phyloP scores from a whole-genome alignment of 768 basidiomycete species.

The Kwoniella mangroviensis region DNA sequence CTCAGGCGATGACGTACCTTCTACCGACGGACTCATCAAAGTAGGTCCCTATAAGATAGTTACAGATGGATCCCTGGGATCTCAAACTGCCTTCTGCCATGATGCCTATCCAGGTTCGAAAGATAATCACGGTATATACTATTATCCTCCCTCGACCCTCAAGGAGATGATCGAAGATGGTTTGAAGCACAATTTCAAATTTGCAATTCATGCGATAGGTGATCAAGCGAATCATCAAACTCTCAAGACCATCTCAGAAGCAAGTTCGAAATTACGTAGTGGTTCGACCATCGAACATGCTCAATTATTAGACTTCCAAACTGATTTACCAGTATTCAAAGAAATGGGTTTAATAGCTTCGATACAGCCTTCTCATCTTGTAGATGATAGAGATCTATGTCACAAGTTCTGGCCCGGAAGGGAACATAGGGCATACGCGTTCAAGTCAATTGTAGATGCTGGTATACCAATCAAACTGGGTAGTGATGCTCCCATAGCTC shows the following conservation, averaged over 20 bases:
- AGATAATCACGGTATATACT: slow-evolving; percentile 29
- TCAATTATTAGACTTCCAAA: slow-evolving; percentile 36
- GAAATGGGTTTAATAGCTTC: slow-evolving; percentile 38
- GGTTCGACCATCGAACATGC: slow-evolving; percentile 49
- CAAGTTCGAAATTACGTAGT: slow-evolving; percentile 22
- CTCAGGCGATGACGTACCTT: slow-evolving; percentile 29
- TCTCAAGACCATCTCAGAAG: slow-evolving; percentile 23
- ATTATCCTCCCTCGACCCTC: slow-evolving; percentile 26
- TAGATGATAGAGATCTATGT: slow-evolving; percentile 44
- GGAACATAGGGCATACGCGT: slow-evolving; percentile 41
- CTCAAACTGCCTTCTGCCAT: slow-evolving; percentile 46
- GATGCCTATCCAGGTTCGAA: slow-evolving; percentile 38
- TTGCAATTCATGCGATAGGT: slow-evolving; percentile 51
- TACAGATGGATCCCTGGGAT: slow-evolving; percentile 48
- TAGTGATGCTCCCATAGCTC: slow-evolving; percentile 45
- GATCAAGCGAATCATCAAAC: slow-evolving; percentile 43
- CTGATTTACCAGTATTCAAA: slow-evolving; percentile 38
- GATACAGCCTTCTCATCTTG: slow-evolving; percentile 46
- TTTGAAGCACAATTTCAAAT: slow-evolving; percentile 23
- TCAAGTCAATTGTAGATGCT: slow-evolving; percentile 29
- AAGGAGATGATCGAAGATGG: slow-evolving; percentile 30
- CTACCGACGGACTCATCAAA: slow-evolving; percentile 37
- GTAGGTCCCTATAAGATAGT: slow-evolving; percentile 33
- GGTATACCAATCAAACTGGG: slow-evolving; percentile 44
- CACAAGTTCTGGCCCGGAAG: slow-evolving; percentile 43